These are phyloP conservation scores for Eucalyptus tenuipes DNA, from an alignment of 345 rosid genomes.

Conservation along the genomic window DNA sequence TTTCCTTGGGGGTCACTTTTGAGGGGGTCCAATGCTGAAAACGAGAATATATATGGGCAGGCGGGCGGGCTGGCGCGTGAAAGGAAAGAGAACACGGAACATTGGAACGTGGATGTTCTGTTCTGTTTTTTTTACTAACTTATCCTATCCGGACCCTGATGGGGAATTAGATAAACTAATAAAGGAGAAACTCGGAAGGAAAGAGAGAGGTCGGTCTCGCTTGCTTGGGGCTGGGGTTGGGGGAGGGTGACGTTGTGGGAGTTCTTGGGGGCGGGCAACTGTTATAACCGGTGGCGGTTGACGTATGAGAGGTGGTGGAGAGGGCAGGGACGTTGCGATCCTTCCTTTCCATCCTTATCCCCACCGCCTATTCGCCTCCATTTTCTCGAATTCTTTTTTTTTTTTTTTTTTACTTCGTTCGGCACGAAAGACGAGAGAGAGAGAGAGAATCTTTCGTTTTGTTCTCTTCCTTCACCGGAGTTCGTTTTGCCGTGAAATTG, in stretches of 20 bases:
- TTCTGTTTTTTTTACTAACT: background rate
- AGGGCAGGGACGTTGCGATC: background rate
- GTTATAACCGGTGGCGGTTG: background rate
- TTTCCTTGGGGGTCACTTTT: background rate
- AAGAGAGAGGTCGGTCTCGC: background rate
- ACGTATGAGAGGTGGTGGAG: background rate
- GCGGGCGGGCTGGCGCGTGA: background rate
- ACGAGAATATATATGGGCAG: background rate
- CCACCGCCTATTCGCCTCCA: background rate
- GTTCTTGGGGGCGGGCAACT: background rate
- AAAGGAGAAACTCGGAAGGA: background rate
- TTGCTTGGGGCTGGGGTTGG: background rate
- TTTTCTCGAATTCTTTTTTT: background rate
- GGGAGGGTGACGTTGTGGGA: background rate
- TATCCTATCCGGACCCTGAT: background rate
- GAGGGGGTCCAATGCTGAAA: background rate
- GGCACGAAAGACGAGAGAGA: background rate
- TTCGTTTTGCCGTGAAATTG: background rate
- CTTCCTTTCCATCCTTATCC: background rate
- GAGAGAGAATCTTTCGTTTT: no score
- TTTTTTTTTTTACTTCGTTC: background rate
- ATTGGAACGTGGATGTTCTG: background rate
- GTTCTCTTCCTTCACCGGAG: background rate
- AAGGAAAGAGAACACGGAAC: background rate
- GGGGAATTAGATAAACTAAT: background rate